Evolutionary conservation across 352 stramenopile species (phyloP).

Genomic region (Pythium aristosporum): DNA sequence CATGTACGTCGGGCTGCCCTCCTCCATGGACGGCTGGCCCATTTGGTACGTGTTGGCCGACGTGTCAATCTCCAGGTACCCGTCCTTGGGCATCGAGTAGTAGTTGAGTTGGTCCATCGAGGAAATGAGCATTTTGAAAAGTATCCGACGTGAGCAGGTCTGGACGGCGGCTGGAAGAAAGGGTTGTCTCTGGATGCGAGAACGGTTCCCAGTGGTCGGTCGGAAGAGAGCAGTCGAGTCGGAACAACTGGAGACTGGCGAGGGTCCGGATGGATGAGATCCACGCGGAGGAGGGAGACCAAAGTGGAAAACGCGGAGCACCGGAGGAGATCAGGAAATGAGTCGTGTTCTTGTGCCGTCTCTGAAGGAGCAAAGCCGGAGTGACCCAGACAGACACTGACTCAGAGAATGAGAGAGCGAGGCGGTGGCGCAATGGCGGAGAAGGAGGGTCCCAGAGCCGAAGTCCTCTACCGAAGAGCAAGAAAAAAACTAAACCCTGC

Average conservation of each 20-base stretch:
- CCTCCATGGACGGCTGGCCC: constrained; percentile 22
- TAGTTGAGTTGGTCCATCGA: constrained; percentile 85
- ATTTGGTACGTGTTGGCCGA: constrained; percentile 28
- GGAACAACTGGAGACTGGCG: constrained; percentile 2
- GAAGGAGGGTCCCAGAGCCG: constrained; percentile 6
- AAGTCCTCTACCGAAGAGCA: constrained; percentile 22
- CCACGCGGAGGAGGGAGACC: constrained; percentile 1
- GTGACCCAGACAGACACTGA: constrained; percentile 10
- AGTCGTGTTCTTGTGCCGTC: constrained; percentile 5
- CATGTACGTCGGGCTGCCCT: constrained; percentile 48
- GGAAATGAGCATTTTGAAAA: constrained; percentile 61
- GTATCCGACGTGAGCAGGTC: not conserved
- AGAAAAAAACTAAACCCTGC: constrained; percentile 32
- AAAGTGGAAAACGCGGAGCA: constrained; percentile 3
- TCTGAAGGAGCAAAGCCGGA: constrained; percentile 18
- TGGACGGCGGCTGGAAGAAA: constrained; percentile 16
- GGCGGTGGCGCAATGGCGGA: not conserved
- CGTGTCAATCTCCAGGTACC: constrained; percentile 67
- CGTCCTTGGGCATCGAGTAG: constrained; percentile 77
- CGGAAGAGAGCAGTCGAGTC: constrained; percentile 4
- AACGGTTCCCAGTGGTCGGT: constrained; percentile 3
- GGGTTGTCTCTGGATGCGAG: not conserved
- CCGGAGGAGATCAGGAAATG: constrained; percentile 16
- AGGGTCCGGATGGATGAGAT: constrained; percentile 9
- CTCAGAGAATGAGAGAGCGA: not conserved